phyloP scores from a whole-genome alignment of 2,329 filamentous ascomycete genomes.

The Chalara sp. region DNA sequence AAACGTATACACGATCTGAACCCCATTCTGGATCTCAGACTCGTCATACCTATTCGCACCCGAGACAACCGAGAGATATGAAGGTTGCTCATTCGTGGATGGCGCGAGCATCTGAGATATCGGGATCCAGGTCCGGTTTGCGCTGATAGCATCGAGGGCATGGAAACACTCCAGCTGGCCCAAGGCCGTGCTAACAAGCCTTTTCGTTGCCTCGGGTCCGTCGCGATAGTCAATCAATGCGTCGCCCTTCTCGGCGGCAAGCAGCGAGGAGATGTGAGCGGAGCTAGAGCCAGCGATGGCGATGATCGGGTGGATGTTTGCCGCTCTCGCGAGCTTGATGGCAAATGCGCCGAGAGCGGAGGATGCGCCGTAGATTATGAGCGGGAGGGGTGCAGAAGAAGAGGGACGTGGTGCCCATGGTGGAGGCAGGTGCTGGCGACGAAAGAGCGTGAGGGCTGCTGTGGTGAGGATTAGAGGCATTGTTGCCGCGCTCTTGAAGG shows the following conservation, averaged over 20 bases:
- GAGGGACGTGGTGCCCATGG: constrained; percentile 22
- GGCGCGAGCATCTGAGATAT: constrained; percentile 14
- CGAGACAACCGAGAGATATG: constrained; percentile 24
- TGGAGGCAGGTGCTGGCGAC: constrained; percentile 27
- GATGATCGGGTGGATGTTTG: constrained; percentile 51
- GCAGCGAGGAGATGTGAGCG: constrained; percentile 37
- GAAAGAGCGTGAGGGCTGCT: constrained; percentile 30
- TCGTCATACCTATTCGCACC: constrained; percentile 4
- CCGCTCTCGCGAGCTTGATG: constrained; percentile 39
- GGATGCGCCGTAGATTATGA: constrained; percentile 19
- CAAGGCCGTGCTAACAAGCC: constrained; percentile 7
- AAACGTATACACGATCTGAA: neutral
- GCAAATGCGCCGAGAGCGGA: constrained; percentile 40
- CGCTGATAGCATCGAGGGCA: constrained; percentile 15
- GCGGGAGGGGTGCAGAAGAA: constrained; percentile 4
- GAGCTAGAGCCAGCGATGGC: constrained; percentile 43
- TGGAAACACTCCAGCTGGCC: constrained; percentile 8
- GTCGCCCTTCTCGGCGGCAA: constrained; percentile 43
- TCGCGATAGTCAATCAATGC: constrained; percentile 47
- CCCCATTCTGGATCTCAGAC: neutral
- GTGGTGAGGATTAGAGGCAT: constrained; percentile 35
- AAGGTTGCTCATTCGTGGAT: constrained; percentile 20
- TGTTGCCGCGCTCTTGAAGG: constrained; percentile 28
- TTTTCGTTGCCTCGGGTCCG: constrained; percentile 33
- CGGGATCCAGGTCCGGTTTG: constrained; percentile 10